Evolutionary conservation across 2,329 filamentous ascomycete species (phyloP).

Genomic region (Sporothrix globosa): DNA sequence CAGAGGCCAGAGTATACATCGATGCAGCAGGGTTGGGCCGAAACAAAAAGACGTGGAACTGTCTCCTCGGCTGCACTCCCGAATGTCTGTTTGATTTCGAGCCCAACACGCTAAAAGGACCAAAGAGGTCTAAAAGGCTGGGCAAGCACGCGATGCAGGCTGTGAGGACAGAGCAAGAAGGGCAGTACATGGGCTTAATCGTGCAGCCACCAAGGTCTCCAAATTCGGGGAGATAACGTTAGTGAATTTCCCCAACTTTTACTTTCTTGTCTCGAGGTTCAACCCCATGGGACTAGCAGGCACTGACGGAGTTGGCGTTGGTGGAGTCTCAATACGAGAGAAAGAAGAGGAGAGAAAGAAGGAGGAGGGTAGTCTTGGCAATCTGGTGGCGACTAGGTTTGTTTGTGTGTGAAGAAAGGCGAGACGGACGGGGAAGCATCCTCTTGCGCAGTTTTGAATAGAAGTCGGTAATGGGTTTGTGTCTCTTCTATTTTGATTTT

Average conservation of each 20-base stretch:
- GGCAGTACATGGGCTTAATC: background rate
- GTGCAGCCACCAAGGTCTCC: background rate
- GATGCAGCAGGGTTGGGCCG: no score
- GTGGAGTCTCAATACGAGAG: no score
- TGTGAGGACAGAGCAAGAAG: background rate
- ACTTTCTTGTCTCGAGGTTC: background rate
- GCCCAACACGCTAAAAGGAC: no score
- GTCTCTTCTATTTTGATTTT: no score
- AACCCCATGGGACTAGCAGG: background rate
- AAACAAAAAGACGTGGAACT: background rate
- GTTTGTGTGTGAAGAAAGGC: no score
- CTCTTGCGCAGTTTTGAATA: no score
- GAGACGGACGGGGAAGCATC: no score
- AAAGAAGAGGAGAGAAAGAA: no score
- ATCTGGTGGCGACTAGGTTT: background rate
- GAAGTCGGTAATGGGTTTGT: no score
- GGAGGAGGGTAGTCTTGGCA: background rate
- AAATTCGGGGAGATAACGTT: constrained; percentile 4
- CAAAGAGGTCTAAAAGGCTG: background rate
- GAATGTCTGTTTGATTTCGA: background rate
- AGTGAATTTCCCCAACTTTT: background rate
- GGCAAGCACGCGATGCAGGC: background rate
- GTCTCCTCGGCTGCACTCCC: background rate
- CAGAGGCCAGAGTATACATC: no score
- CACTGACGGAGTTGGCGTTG: background rate